Base-by-base conservation (phyloP, 768 basidiomycete genomes). In the Phylloporus sp. region DNA sequence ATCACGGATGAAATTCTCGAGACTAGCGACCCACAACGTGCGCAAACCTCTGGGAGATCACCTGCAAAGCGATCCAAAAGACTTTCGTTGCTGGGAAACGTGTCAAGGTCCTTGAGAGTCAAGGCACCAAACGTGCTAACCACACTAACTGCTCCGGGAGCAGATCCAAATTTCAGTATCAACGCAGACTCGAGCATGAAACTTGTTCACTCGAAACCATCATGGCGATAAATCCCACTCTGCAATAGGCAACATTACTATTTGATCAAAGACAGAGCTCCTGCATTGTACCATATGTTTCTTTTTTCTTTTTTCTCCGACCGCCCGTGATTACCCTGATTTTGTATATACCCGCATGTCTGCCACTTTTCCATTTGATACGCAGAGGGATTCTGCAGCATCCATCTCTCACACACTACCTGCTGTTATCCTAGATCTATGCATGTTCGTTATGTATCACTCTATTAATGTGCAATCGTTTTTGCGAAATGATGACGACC, bases 11-110 rank as follows among this genome's bases (percentile, higher is more conserved):
- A 77, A 21, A 58, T 60, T 7, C 28, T 44, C 14, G 57, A 71
- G 49, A 62, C 55, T 28, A 42, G 42, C 15, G 69, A 68, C 22
- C 54, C 69, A 56, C 59, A 78, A 50, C 67, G 82, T 21, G 66
- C 76, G 9, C 58, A 77, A 41, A 33, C 73, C 29, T 61, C 66
- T 33, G 57, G 61, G 6, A 61, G 64, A 49, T 83, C 81, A 51
- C 84, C 83, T 31, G 74, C 71, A 48, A 85, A 83, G 63, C 72
- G 81, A 48, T 58, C 69, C 39, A 82, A 79, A 65, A 69, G 82
- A 52, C 54, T 78, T 49, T 84, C 82, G 10, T 55, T 84, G 50
- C 72, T 76, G n/a, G 65, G 62, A 50, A 58, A 61, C 57, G 34
- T 63, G 5, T 57, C 71, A 6, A 72, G 67, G 55, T 64, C 71